Percentiles rank a stretch among this genome's conserved stretches.
Conservation (phyloP, 2,329 filamentous ascomycete genomes). For the Knoxdaviesia capensis region DNA sequence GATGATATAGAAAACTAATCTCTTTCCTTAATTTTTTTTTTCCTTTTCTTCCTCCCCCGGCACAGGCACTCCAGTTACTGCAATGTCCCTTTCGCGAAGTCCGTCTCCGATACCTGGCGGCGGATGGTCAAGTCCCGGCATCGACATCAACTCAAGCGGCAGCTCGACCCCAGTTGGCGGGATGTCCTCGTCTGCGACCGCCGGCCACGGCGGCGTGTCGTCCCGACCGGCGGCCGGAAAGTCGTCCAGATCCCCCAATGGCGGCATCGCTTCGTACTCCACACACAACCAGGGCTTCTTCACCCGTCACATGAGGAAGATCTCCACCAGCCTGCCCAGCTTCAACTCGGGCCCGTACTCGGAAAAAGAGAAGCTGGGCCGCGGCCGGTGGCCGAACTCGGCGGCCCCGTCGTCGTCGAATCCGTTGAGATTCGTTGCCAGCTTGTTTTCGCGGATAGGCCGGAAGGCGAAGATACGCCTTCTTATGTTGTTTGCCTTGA, state of each 20-base stretch:
- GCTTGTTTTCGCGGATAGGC: slow-evolving; percentile 31
- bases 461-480: slow-evolving; percentile 46
- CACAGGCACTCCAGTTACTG: slow-evolving; percentile 31
- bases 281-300: slow-evolving; percentile 78
- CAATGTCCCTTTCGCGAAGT: slow-evolving; percentile 74
- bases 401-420: background rate
- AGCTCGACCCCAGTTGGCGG: slow-evolving; percentile 44
- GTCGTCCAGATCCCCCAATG: slow-evolving; percentile 17
- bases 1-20: background rate
- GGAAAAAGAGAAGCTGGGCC: slow-evolving; percentile 60
- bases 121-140: slow-evolving; percentile 72
- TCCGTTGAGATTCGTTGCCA: slow-evolving; percentile 15
- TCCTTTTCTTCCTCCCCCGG: background rate
- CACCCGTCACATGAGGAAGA: slow-evolving; percentile 58
- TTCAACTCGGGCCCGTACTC: slow-evolving; percentile 43
- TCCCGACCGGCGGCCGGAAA: too few relatives aligned
- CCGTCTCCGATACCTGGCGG: slow-evolving; percentile 69
- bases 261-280: slow-evolving; percentile 59
- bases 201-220: slow-evolving; percentile 33
- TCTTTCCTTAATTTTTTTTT: background rate
- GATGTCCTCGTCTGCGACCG: slow-evolving; percentile 39
- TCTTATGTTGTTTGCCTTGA: slow-evolving; percentile 34
- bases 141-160: slow-evolving; percentile 49
- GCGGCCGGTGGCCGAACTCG: slow-evolving; percentile 22
- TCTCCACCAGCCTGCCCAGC: slow-evolving; percentile 60